Percentiles rank a stretch among this genome's conserved stretches.
phyloP scores from a whole-genome alignment of 140 eudicot genomes.

The Stevia rebaudiana region DNA sequence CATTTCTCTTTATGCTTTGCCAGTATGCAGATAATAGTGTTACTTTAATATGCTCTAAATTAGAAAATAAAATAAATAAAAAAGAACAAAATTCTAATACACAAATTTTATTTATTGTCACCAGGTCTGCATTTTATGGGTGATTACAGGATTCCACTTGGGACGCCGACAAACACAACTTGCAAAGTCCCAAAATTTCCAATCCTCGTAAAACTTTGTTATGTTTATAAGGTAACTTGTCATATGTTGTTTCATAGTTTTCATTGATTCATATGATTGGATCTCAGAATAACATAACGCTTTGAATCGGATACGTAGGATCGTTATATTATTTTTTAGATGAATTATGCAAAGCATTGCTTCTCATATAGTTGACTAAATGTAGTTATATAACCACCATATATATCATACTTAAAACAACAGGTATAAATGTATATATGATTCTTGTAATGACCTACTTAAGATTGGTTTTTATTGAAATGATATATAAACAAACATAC shows the following conservation, averaged over 20 bases:
- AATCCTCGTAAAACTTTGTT: conserved; percentile 22
- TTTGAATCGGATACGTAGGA: neutral
- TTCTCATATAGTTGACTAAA: too few relatives aligned
- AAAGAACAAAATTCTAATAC: neutral
- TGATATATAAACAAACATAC: too few relatives aligned
- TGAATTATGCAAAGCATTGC: conserved; percentile 4
- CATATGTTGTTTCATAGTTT: conserved; percentile 5
- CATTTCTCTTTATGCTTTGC: conserved; percentile 71
- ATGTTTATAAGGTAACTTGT: conserved; percentile 19
- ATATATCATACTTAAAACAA: too few relatives aligned
- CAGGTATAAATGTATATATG: too few relatives aligned
- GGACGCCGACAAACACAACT: conserved; percentile 73
- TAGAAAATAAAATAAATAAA: neutral
- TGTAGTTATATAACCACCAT: too few relatives aligned
- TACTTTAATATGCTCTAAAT: neutral
- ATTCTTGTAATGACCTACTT: too few relatives aligned
- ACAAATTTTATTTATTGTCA: neutral
- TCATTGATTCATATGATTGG: conserved; percentile 2
- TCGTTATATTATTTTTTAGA: neutral
- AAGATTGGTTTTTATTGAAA: too few relatives aligned
- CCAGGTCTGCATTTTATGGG: conserved; percentile 81
- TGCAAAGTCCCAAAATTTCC: conserved; percentile 45
- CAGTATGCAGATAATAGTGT: conserved; percentile 43
- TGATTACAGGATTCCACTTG: conserved; percentile 61
- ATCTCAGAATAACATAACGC: conserved; percentile 3